Evolutionary conservation across 1,284 basidiomycete species (phyloP).

Genomic region (Leccinum pachyderme): DNA sequence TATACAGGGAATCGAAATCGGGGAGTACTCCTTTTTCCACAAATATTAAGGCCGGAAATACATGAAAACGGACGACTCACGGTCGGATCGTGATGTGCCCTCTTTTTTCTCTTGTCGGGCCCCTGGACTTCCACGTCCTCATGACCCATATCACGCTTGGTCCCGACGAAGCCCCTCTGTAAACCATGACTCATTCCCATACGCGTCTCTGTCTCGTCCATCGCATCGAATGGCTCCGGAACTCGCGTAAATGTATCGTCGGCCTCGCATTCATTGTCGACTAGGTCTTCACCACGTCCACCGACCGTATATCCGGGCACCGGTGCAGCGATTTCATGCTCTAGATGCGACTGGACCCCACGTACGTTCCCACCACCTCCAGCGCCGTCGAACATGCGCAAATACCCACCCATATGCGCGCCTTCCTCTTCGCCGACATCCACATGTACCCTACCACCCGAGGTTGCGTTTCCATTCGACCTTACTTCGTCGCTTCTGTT

Average conservation of each 20-base stretch:
- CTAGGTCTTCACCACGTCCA: neutral
- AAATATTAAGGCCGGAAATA: neutral
- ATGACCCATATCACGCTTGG: conserved; percentile 14
- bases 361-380: neutral
- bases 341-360: conserved; percentile 7
- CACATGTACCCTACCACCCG: conserved; percentile 1
- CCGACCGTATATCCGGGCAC: conserved; percentile 15
- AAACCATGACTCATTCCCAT: conserved; percentile 2
- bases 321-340: conserved; percentile 14
- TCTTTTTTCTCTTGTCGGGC: conserved; percentile 17
- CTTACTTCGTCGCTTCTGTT: conserved; percentile 4
- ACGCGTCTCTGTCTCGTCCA: conserved; percentile 7
- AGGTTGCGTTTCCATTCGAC: neutral
- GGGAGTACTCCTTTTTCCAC: conserved; percentile 20
- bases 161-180: conserved; percentile 1
- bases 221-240: conserved; percentile 9
- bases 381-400: conserved; percentile 19
- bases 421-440: conserved; percentile 6
- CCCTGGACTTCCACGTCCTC: conserved; percentile 16
- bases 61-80: conserved; percentile 14
- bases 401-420: conserved; percentile 21
- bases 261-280: neutral
- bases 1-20: conserved; percentile 23
- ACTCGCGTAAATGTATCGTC: conserved; percentile 8
- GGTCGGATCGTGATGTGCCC: conserved; percentile 10